Conservation (phyloP, 768 basidiomycete genomes). For the Tricholoma flavovirens region DNA sequence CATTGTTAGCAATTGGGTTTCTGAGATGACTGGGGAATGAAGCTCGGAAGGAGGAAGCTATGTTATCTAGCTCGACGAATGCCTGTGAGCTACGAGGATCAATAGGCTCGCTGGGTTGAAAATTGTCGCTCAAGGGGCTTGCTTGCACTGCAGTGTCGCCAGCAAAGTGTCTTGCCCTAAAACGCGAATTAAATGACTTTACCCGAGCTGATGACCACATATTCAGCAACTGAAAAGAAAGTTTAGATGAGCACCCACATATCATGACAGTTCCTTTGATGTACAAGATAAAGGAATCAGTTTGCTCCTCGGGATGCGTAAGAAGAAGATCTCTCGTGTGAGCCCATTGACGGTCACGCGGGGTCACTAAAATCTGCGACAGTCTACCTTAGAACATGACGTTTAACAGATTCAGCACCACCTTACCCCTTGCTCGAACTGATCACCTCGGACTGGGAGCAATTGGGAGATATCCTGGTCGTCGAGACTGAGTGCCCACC, state of each 20-base stretch:
- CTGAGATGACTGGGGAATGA: slow-evolving; percentile 53
- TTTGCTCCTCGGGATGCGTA: slow-evolving; percentile 52
- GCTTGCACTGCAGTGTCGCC: slow-evolving; percentile 46
- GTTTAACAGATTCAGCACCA: neutral
- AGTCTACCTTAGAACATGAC: slow-evolving; percentile 1
- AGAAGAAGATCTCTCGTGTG: slow-evolving; percentile 57
- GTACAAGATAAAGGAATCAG: slow-evolving; percentile 68
- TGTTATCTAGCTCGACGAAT: slow-evolving; percentile 57
- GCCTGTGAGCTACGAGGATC: slow-evolving; percentile 58
- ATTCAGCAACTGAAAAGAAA: neutral
- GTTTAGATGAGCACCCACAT: slow-evolving; percentile 28
- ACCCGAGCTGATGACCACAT: slow-evolving; percentile 29
- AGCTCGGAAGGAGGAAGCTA: slow-evolving; percentile 50
- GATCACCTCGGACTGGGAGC: slow-evolving; percentile 55
- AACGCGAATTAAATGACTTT: slow-evolving; percentile 65
- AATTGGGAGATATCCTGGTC: slow-evolving; percentile 71
- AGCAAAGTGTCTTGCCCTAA: slow-evolving; percentile 51
- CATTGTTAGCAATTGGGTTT: slow-evolving; percentile 49
- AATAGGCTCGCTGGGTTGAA: slow-evolving; percentile 38
- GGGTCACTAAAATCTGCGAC: slow-evolving; percentile 39
- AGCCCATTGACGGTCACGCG: slow-evolving; percentile 61
- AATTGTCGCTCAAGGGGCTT: slow-evolving; percentile 31
- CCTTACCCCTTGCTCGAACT: slow-evolving; percentile 58
- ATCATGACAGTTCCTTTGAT: slow-evolving; percentile 65
- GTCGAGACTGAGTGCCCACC: slow-evolving; percentile 66